phyloP scores from a whole-genome alignment of 768 basidiomycete species.

The Rhizopogon vesiculosus region DNA sequence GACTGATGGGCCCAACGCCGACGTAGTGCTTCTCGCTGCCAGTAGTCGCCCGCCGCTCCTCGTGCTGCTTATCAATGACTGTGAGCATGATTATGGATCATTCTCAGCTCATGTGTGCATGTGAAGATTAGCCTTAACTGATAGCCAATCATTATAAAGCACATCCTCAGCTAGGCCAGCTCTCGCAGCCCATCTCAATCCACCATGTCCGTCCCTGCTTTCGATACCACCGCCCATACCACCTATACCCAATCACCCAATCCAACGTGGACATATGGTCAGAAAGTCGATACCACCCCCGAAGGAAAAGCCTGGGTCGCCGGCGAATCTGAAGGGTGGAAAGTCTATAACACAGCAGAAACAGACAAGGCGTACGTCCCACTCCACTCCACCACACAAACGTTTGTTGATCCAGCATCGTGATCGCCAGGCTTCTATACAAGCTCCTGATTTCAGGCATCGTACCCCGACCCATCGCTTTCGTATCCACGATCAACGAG shows the following conservation, averaged over 20 bases:
- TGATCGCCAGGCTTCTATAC: constrained; percentile 22
- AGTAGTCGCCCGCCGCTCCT: too few species aligned
- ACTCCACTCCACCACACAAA: background rate
- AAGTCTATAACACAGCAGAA: constrained; percentile 23
- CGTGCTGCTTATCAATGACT: too few species aligned
- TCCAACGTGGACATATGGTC: constrained; percentile 27
- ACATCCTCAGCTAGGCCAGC: too few species aligned
- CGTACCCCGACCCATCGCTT: constrained; percentile 42
- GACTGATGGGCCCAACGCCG: too few species aligned
- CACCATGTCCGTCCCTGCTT: constrained; percentile 25
- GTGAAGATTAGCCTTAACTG: too few species aligned
- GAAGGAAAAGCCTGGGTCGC: constrained; percentile 28
- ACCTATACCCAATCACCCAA: constrained; percentile 27
- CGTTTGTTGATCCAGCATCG: background rate
- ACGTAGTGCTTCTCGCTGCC: too few species aligned
- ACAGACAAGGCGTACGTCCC: constrained; percentile 21
- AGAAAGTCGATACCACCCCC: constrained; percentile 22
- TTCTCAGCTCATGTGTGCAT: too few species aligned
- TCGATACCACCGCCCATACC: constrained; percentile 11
- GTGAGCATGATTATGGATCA: too few species aligned
- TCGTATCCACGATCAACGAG: constrained; percentile 32
- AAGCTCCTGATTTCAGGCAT: constrained; percentile 33
- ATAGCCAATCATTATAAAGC: background rate
- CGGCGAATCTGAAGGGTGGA: constrained; percentile 33
- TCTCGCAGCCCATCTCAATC: too few species aligned